These are phyloP conservation scores for Elsinoe australis DNA, from an alignment of 2,329 filamentous ascomycete genomes.

Conservation along the genomic window DNA sequence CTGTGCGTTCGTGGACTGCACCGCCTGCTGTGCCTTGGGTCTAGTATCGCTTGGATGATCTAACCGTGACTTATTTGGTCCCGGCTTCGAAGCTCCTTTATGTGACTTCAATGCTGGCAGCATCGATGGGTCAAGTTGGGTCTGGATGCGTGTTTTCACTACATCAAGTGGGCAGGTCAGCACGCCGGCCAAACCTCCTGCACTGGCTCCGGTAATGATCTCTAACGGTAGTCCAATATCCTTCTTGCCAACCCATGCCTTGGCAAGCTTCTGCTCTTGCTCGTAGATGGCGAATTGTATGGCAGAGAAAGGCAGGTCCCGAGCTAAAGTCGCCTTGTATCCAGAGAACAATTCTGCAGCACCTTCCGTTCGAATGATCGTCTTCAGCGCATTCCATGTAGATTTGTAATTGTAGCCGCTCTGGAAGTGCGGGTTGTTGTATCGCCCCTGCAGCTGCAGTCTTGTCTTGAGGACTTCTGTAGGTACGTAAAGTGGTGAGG, in stretches of 20 bases:
- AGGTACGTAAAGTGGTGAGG: slow-evolving; percentile 88
- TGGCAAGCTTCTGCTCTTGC: slow-evolving; percentile 77
- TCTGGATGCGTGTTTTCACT: slow-evolving; percentile 94
- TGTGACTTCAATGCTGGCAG: slow-evolving; percentile 22
- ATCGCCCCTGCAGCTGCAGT: slow-evolving; percentile 84
- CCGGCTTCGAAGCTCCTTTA: not conserved
- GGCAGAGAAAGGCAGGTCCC: slow-evolving; percentile 91
- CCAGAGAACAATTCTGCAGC: slow-evolving; percentile 83
- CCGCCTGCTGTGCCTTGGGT: not conserved
- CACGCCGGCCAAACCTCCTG: slow-evolving; percentile 85
- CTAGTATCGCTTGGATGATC: slow-evolving; percentile 3
- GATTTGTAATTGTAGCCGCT: slow-evolving; percentile 95
- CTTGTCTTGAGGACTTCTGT: slow-evolving; percentile 98
- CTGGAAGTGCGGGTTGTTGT: slow-evolving; percentile 88
- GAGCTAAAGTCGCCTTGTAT: slow-evolving; percentile 92
- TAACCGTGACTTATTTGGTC: slow-evolving; percentile 4
- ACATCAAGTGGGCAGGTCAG: slow-evolving; percentile 95
- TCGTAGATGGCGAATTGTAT: slow-evolving; percentile 98
- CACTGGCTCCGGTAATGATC: slow-evolving; percentile 78
- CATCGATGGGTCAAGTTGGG: slow-evolving; percentile 59
- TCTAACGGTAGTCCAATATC: slow-evolving; percentile 83
- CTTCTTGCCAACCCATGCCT: slow-evolving; percentile 65
- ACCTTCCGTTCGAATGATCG: slow-evolving; percentile 77
- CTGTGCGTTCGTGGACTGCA: not conserved
- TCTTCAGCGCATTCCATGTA: slow-evolving; percentile 74